Evolutionary conservation across 1,284 basidiomycete species (phyloP), one percentile per base, ranked within the genome.

Genomic region (Melampsora americana): DNA sequence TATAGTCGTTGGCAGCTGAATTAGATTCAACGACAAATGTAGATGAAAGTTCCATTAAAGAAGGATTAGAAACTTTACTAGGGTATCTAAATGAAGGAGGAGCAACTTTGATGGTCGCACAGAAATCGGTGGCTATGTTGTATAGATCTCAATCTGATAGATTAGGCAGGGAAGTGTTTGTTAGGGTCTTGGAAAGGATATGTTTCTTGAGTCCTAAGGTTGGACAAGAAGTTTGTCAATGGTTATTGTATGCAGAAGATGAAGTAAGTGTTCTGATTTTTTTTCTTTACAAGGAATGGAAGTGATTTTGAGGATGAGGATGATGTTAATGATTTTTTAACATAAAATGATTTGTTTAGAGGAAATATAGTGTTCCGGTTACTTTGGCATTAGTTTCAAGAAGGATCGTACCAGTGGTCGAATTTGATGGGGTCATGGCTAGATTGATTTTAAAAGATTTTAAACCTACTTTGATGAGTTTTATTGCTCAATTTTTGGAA

Each of bases 171-270:
- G 93, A 96, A 82, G 90, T 95, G 30, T 98, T 94, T 83, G 92
- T 93, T 44, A 88, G 90, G 48, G 85, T 99, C 66, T 86, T 99
- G 28, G 92, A 95, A 79, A 90, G 92, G 78, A 86, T 99, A 28
- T 99, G 96, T 84, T 89, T 90, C 79, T 85, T 90, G 35, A 95
- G 93, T 78, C 89, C 92, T 80, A 93, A 96, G 80, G 95, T 97
- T 61, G 92, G 92, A 26, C 93, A 93, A 84, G 96, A 99, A 84
- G 96, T 95, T 11, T 92, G 95, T 76, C 93, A 91, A 16, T 99
- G 96, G 96, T 86, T 99, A 68, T 85, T 98, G 66, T 97, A 95
- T 82, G 92, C 95, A 18, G 95, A 99, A 82, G 96, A 99, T 83
- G 92, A 95, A 85, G 72, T 75, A 6, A 44, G 72, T 66, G 30